Base-by-base conservation (phyloP, 1,284 basidiomycete genomes). In the Cerrena zonata region DNA sequence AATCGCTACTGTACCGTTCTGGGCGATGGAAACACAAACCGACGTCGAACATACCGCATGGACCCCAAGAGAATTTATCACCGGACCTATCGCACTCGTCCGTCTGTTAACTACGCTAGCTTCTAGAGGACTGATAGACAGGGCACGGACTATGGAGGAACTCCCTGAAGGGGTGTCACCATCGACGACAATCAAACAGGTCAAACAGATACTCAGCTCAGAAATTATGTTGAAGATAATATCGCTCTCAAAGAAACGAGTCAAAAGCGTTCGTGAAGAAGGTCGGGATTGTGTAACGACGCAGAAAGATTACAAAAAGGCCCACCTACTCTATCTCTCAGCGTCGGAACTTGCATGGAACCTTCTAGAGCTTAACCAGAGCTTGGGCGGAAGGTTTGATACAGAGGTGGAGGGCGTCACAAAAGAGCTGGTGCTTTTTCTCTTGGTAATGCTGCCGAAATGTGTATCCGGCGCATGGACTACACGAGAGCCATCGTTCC, bases 371-470 rank as follows among this genome's bases (percentile, higher is more conserved):
- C 62, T 69, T 25, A 61, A 68, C 45, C 53, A 46, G 1, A 61
- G 55, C 5, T 61, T 62, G 1, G 48, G 57, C 22, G 63, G 62
- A 7, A 49, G 51, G 23, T 67, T 61, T 42, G 30, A 47, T 7
- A 41, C 49, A 4, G 39, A 57, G 12, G 37, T 64, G 10, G 5
- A 36, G 2, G 65, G 62, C 12, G 57, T 55, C 18, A 43, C 56
- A 39, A 61, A 58, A 47, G 65, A 69, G 46, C 48, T 65, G 7
- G 67, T 65, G 2, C 53, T n/a, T n/a, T 66, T n/a, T 62, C 58
- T 22, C 47, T 69, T 18, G 64, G 66, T 1, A 67, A 69, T 49
- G 68, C 66, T 18, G 61, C 66, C 1, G 65, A 68, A 55, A 68
- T 69, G 68, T 63, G 65, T 2, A 47, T 63, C 12, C 50, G 58